Percentiles rank a stretch among this genome's conserved stretches.
phyloP scores from a whole-genome alignment of 805 yeast species.

The Helenozyma baotianmanensis region DNA sequence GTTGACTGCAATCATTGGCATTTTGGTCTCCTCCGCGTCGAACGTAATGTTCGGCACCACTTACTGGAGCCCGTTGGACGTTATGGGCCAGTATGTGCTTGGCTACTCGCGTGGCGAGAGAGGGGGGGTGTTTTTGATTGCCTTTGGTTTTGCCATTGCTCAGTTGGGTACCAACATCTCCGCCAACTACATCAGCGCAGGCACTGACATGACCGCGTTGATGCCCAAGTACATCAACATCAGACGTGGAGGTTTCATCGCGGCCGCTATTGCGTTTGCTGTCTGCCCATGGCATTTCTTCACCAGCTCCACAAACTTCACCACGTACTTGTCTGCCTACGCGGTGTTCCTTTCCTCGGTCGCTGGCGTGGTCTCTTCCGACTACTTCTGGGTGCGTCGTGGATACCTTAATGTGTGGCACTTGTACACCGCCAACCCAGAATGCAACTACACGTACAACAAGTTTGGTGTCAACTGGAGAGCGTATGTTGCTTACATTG shows the following conservation, averaged over 20 bases:
- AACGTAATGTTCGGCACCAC: slow-evolving; percentile 1
- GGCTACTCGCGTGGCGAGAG: slow-evolving; percentile 1
- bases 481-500: slow-evolving; percentile 14
- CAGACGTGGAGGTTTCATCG: slow-evolving; percentile 2
- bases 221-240: neutral
- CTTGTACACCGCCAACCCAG: slow-evolving; percentile 27
- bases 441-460: slow-evolving; percentile 39
- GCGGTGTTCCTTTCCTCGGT: slow-evolving; percentile 2
- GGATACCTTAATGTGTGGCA: slow-evolving; percentile 37
- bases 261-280: slow-evolving; percentile 2
- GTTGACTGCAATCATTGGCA: slow-evolving; percentile 2
- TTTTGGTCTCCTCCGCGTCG: slow-evolving; percentile 2
- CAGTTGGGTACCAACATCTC: slow-evolving; percentile 1
- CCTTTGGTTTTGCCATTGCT: slow-evolving; percentile 1
- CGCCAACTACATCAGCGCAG: slow-evolving; percentile 1
- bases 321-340: slow-evolving; percentile 2
- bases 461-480: slow-evolving; percentile 40
- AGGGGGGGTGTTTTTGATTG: slow-evolving; percentile 1
- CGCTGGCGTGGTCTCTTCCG: neutral
- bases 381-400: slow-evolving; percentile 33
- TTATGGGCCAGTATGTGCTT: neutral
- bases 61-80: slow-evolving; percentile 2
- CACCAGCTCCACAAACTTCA: slow-evolving; percentile 1
- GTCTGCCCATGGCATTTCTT: slow-evolving; percentile 2
- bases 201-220: slow-evolving; percentile 3